Evolutionary conservation across 2,329 filamentous ascomycete species (phyloP).

Genomic region (Didymella glomerata): DNA sequence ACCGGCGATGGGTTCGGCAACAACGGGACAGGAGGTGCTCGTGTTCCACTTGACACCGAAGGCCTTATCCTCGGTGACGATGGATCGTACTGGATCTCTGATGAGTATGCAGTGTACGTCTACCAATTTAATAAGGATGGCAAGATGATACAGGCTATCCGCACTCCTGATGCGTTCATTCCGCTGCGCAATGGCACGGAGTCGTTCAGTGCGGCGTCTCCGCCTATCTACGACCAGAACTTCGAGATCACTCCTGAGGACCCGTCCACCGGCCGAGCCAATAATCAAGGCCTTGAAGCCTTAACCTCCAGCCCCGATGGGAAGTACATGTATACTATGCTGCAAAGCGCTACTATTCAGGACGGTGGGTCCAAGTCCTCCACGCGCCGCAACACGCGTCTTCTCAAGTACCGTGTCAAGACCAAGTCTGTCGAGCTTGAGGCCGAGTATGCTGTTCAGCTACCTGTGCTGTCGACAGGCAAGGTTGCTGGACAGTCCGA

Average conservation of each 20-base stretch:
- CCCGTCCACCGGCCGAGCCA: constrained; percentile 69
- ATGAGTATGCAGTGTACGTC: constrained; percentile 72
- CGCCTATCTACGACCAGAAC: constrained; percentile 66
- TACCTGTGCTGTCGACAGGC: constrained; percentile 66
- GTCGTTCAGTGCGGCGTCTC: constrained; percentile 70
- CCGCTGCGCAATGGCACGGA: constrained; percentile 68
- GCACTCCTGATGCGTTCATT: constrained; percentile 70
- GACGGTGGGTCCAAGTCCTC: constrained; percentile 64
- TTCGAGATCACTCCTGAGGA: constrained; percentile 62
- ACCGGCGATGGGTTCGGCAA: constrained; percentile 73
- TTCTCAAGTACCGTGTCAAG: constrained; percentile 71
- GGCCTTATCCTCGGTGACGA: constrained; percentile 69
- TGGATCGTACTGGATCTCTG: constrained; percentile 71
- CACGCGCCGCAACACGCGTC: constrained; percentile 65
- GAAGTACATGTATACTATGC: constrained; percentile 68
- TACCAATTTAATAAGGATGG: constrained; percentile 70
- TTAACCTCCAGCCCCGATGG: constrained; percentile 70
- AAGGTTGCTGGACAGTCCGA: constrained; percentile 73
- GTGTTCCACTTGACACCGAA: constrained; percentile 71
- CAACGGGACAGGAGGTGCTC: constrained; percentile 65
- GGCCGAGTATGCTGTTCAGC: constrained; percentile 71
- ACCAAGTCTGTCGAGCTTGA: constrained; percentile 57
- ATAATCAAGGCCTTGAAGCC: constrained; percentile 80
- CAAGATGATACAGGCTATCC: constrained; percentile 68
- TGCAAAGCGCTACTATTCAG: constrained; percentile 67